Conservation (phyloP, 2,329 filamentous ascomycete genomes). For the Salinomyces thailandicus region DNA sequence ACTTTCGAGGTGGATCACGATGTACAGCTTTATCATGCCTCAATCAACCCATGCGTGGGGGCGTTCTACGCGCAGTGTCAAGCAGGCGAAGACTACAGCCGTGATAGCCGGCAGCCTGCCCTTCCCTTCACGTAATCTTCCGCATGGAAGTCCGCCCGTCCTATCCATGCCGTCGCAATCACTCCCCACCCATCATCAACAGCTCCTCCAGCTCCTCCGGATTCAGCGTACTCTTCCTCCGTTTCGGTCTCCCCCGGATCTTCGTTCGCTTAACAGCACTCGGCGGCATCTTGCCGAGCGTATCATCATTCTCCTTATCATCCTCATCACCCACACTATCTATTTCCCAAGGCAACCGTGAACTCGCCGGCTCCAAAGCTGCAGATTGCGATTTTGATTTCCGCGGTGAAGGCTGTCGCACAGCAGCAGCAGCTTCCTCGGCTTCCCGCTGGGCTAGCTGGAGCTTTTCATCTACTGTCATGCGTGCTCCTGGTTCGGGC, state of each 20-base stretch:
- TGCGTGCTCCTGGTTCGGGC: constrained; percentile 11
- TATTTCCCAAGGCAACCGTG: too few species aligned
- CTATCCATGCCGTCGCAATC: not conserved
- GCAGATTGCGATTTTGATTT: too few species aligned
- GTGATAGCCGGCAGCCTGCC: too few species aligned
- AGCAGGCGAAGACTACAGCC: too few species aligned
- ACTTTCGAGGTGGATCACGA: not conserved
- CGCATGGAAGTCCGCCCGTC: too few species aligned
- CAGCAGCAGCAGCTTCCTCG: constrained; percentile 32
- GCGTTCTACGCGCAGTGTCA: too few species aligned
- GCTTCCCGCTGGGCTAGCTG: constrained; percentile 34
- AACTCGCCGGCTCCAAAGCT: too few species aligned
- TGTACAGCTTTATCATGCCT: too few species aligned
- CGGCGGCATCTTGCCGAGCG: constrained; percentile 27
- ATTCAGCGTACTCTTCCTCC: constrained; percentile 63
- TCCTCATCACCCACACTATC: too few species aligned
- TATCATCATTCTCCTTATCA: constrained; percentile 18
- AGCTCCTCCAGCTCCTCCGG: constrained; percentile 63
- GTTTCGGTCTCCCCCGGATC: constrained; percentile 47
- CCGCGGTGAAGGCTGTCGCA: too few species aligned
- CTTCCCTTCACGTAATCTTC: too few species aligned
- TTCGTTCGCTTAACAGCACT: constrained; percentile 34
- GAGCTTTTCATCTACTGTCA: constrained; percentile 39
- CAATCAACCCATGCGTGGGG: too few species aligned
- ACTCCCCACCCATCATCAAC: constrained; percentile 13